These are phyloP conservation scores for Thalassiosira ordinaria DNA, from an alignment of 352 stramenopile species.

Conservation along the genomic window DNA sequence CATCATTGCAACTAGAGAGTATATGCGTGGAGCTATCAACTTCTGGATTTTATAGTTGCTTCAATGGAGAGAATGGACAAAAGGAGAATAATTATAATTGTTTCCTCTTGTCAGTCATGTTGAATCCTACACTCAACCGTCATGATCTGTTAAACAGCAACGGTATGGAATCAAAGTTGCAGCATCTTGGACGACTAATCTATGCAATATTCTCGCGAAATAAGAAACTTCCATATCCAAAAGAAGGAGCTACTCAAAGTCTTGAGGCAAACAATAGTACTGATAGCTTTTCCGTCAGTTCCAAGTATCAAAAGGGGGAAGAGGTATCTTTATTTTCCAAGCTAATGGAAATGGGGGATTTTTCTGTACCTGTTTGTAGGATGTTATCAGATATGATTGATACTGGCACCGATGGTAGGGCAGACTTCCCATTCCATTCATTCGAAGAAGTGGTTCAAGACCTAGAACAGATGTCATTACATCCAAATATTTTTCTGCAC, in stretches of 20 bases:
- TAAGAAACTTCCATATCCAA: neutral
- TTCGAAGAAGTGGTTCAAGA: constrained; percentile 11
- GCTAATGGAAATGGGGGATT: neutral
- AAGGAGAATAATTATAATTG: neutral
- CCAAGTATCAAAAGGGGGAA: neutral
- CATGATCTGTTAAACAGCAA: too few species aligned
- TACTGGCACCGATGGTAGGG: constrained; percentile 1
- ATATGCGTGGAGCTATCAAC: neutral
- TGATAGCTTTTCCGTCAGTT: neutral
- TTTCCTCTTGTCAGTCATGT: too few species aligned
- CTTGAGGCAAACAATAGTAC: neutral
- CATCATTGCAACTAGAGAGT: neutral
- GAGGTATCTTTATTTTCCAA: neutral
- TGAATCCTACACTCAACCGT: neutral
- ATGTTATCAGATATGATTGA: constrained; percentile 23
- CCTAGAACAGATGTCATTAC: constrained; percentile 5
- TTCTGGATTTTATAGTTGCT: neutral
- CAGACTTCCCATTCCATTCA: neutral
- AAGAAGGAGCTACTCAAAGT: neutral
- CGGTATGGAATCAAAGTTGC: neutral
- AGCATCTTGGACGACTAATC: neutral
- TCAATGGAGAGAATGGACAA: neutral
- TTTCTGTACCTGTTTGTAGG: constrained; percentile 6
- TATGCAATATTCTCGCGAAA: neutral
- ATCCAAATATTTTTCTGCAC: constrained; percentile 5